These are phyloP conservation scores for Catenaria anguillulae DNA, from an alignment of 371 early-diverging fungal species.

Conservation along the genomic window DNA sequence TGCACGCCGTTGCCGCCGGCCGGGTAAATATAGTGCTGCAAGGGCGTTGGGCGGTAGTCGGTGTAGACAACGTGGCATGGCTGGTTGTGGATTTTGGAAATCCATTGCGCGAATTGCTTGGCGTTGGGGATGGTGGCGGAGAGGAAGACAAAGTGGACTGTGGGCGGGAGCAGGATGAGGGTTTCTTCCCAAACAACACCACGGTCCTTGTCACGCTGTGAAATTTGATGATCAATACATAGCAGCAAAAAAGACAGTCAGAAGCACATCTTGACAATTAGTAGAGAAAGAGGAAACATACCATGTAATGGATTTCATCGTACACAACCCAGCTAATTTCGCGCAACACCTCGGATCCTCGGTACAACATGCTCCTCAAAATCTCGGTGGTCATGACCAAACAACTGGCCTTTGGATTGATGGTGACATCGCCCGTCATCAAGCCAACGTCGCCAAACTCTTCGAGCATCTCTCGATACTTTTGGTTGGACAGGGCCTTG, in stretches of 20 bases:
- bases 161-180: constrained; percentile 88
- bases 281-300: no score
- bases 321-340: constrained; percentile 99
- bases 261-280: not conserved
- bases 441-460: constrained; percentile 99
- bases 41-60: constrained; percentile 96
- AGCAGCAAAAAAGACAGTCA: not conserved
- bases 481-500: constrained; percentile 99
- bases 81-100: constrained; percentile 87
- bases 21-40: constrained; percentile 96
- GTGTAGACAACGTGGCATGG: constrained; percentile 99
- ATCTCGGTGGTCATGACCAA: constrained; percentile 99
- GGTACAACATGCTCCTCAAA: constrained; percentile 97
- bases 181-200: constrained; percentile 99
- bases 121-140: constrained; percentile 99
- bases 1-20: constrained; percentile 84
- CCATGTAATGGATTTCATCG: constrained; percentile 99
- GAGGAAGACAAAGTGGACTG: constrained; percentile 91
- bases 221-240: no score
- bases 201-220: constrained; percentile 48
- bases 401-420: constrained; percentile 93
- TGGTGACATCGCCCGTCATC: constrained; percentile 99
- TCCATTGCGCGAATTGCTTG: constrained; percentile 99
- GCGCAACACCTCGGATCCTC: constrained; percentile 95
- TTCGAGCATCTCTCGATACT: constrained; percentile 93